Evolutionary conservation across 352 stramenopile species (phyloP).

Genomic region (Globisporangium viniferum): DNA sequence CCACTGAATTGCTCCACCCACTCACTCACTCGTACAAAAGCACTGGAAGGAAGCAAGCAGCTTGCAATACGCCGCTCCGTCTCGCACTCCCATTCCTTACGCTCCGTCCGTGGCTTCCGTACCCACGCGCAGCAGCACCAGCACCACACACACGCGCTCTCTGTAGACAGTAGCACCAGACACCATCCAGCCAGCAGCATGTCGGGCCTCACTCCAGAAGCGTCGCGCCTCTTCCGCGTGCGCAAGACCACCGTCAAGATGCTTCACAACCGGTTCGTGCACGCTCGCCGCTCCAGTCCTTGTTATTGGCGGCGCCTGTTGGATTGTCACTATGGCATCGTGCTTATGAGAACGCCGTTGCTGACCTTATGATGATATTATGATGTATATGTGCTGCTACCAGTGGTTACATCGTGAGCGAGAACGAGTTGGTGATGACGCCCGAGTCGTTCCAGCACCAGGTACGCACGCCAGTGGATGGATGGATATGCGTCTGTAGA

Average conservation of each 20-base stretch:
- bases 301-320: neutral
- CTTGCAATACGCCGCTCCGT: neutral
- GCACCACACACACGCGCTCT: neutral
- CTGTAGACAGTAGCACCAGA: neutral
- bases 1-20: neutral
- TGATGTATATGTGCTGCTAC: neutral
- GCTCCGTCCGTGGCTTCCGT: neutral
- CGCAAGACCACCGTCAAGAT: conserved; percentile 96
- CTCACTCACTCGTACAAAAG: neutral
- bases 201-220: conserved; percentile 78
- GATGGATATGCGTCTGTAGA: neutral
- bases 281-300: neutral
- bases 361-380: neutral
- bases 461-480: conserved; percentile 30
- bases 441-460: conserved; percentile 88
- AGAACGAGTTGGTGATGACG: conserved; percentile 96
- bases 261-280: conserved; percentile 85
- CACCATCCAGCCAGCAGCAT: conserved; percentile 22
- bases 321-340: neutral
- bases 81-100: neutral
- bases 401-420: conserved; percentile 97
- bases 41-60: neutral
- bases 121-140: neutral
- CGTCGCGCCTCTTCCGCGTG: conserved; percentile 90
- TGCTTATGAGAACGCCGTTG: neutral